Percentiles rank a stretch among this genome's conserved stretches.
Conservation (phyloP, 2,329 filamentous ascomycete genomes). For the Fusarium sp. region DNA sequence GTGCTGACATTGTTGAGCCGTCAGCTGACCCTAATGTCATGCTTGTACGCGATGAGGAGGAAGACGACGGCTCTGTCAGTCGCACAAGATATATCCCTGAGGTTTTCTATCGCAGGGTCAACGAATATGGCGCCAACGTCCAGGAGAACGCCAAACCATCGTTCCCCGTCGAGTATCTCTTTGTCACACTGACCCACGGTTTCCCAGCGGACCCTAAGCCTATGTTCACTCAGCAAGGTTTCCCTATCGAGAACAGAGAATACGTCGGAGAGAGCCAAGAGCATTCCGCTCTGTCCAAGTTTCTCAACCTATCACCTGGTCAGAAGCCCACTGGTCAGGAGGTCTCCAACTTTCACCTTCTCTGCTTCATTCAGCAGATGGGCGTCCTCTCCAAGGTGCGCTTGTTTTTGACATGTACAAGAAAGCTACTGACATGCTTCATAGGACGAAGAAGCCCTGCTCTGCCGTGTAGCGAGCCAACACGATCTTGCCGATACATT, state of each 20-base stretch:
- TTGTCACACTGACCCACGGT: conserved; percentile 95
- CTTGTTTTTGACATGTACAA: neutral
- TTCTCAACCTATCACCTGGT: conserved; percentile 70
- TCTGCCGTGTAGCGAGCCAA: conserved; percentile 84
- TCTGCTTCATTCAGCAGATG: conserved; percentile 86
- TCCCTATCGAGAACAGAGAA: conserved; percentile 92
- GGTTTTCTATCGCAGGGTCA: conserved; percentile 94
- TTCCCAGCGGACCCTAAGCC: conserved; percentile 86
- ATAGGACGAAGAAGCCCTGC: conserved; percentile 87
- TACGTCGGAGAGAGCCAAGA: conserved; percentile 88
- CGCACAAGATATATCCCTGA: conserved; percentile 92
- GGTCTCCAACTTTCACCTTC: conserved; percentile 92
- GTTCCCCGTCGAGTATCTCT: conserved; percentile 95
- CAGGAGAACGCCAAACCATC: conserved; percentile 97
- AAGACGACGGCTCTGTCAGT: conserved; percentile 75
- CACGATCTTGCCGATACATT: conserved; percentile 84
- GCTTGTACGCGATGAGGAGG: conserved; percentile 92
- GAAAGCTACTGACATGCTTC: neutral
- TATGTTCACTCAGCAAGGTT: conserved; percentile 76
- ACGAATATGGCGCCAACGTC: conserved; percentile 95
- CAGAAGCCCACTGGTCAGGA: conserved; percentile 71
- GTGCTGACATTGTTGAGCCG: conserved; percentile 92
- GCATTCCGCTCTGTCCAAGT: conserved; percentile 71
- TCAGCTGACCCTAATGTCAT: conserved; percentile 93
- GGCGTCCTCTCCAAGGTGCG: conserved; percentile 85